Percentiles rank a stretch among this genome's conserved stretches.
phyloP scores from a whole-genome alignment of 495 filamentous ascomycete species.

The Neurospora cerealis region DNA sequence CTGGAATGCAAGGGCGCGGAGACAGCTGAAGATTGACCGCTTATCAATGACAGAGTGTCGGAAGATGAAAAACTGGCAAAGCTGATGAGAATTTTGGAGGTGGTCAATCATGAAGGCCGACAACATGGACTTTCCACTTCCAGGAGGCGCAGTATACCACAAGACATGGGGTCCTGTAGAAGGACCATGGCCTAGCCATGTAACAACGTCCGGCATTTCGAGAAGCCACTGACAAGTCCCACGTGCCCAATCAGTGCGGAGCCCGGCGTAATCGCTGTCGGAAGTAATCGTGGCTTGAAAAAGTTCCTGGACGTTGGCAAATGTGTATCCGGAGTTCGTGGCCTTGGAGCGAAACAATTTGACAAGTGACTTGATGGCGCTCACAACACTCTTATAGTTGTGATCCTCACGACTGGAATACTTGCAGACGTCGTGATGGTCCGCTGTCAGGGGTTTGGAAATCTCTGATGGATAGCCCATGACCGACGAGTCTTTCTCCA shows the following conservation, averaged over 20 bases:
- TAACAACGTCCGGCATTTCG: constrained; percentile 9
- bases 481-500: constrained; percentile 35
- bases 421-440: constrained; percentile 43
- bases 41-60: constrained; percentile 14
- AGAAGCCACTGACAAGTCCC: constrained; percentile 31
- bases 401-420: constrained; percentile 29
- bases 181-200: constrained; percentile 10
- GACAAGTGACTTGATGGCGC: constrained; percentile 22
- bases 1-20: constrained; percentile 26
- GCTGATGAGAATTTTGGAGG: constrained; percentile 8
- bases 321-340: constrained; percentile 10
- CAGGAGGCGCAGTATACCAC: constrained; percentile 23
- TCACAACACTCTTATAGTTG: constrained; percentile 30
- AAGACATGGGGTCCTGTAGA: constrained; percentile 8
- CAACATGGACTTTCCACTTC: constrained; percentile 28
- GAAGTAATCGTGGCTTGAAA: constrained; percentile 12
- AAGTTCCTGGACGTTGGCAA: neutral
- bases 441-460: constrained; percentile 30
- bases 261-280: constrained; percentile 26
- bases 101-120: constrained; percentile 23
- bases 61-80: constrained; percentile 30
- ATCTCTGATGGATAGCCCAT: constrained; percentile 35
- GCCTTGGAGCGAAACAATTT: neutral
- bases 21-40: constrained; percentile 6
- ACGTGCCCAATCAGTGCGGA: constrained; percentile 24